Evolutionary conservation across 306 rosid genomes (phyloP), one percentile per base, ranked within the genome.

Genomic region (Inga laurina): DNA sequence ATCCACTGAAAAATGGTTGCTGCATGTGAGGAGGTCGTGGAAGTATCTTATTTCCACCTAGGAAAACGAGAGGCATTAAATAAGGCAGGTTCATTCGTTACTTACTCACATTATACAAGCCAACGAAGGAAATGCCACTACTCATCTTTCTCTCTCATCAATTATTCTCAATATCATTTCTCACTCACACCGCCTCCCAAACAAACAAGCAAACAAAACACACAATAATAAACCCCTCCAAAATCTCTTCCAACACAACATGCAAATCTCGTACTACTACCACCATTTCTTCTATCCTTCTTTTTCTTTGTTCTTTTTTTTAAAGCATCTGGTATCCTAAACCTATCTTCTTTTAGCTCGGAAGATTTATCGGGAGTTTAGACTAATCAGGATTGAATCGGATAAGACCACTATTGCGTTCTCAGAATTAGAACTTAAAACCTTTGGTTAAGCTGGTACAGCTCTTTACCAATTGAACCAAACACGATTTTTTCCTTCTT

Each of bases 41-140:
- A n/a, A n/a, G n/a, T n/a, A n/a, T n/a, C 30, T 27, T 27, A 27
- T 27, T 9, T 62, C 41, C 14, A 56, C 35, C 59, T 82, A 34
- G 85, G 77, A 61, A 86, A 86, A 78, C 84, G 89, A 84, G 79
- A 83, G 75, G 72, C 87, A 89, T 89, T 91, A 39, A 64, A 89
- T 83, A 85, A 83, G 79, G 54, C 1, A 46, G 5, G 68, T 76
- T 88, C 89, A 88, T 88, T 89, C 91, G 88, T 88, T 84, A 86
- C 79, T 7, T 10, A 54, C 62, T 78, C 90, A 82, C 89, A 21
- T 57, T 2, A 88, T 77, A 88, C 83, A 65, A 81, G 61, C 34
- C 76, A 87, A 77, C 78, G 57, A 84, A 15, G n/a, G 3, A 10
- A 5, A 51, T 51, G 57, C 5, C 12, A 3, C 18, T 12, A 48